Conservation (phyloP, 73 alveolate genomes). For the Paramecium sonneborni region DNA sequence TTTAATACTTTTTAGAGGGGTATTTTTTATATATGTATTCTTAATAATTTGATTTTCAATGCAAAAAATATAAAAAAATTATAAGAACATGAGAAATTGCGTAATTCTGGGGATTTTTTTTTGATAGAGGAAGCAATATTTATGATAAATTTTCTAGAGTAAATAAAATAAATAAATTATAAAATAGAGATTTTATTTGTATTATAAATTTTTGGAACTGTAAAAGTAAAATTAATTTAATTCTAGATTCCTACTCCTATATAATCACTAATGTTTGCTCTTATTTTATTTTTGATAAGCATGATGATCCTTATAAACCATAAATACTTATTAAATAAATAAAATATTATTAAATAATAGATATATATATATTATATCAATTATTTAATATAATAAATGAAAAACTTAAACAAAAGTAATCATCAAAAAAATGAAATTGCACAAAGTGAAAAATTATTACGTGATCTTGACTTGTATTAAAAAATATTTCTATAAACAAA, state of each 20-base stretch:
- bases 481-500: not conserved
- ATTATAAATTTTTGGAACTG: constrained; percentile 94
- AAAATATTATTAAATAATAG: not conserved
- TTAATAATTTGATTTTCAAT: too few species aligned
- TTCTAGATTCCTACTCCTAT: constrained; percentile 84
- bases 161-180: constrained; percentile 32
- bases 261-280: constrained; percentile 91
- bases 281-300: constrained; percentile 81
- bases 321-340: not conserved
- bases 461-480: constrained; percentile 18
- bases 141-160: constrained; percentile 62
- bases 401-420: not conserved
- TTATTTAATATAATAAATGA: not conserved
- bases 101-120: constrained; percentile 5
- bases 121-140: constrained; percentile 26
- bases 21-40: too few species aligned
- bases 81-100: constrained; percentile 50
- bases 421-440: not conserved
- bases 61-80: too few species aligned
- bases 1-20: too few species aligned
- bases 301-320: constrained; percentile 58
- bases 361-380: not conserved
- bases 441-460: not conserved
- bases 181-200: constrained; percentile 89
- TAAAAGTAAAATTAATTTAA: constrained; percentile 68